Conservation (phyloP, 2,329 filamentous ascomycete genomes). For the Beauveria sp. region DNA sequence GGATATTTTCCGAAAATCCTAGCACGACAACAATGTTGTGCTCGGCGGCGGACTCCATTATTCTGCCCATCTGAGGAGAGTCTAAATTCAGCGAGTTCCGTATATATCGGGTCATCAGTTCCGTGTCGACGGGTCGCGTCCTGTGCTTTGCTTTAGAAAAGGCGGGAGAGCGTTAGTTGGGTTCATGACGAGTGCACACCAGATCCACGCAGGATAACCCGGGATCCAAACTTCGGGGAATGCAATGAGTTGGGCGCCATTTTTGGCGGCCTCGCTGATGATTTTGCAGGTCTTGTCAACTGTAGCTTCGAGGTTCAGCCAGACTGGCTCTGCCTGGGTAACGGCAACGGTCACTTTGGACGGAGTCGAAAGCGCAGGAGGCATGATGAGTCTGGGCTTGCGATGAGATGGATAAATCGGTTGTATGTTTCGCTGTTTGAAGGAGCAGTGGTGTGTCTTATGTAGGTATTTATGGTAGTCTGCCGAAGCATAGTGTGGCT, state of each 20-base stretch:
- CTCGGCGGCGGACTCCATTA: slow-evolving; percentile 38
- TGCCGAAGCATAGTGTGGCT: no score
- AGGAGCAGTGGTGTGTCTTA: no score
- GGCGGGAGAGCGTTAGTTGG: no score
- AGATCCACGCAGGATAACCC: neutral
- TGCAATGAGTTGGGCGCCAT: slow-evolving; percentile 45
- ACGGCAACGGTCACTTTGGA: slow-evolving; percentile 25
- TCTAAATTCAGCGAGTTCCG: slow-evolving; percentile 43
- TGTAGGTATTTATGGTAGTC: no score
- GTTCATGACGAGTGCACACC: no score
- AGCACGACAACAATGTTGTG: slow-evolving; percentile 46
- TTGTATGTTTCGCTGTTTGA: no score
- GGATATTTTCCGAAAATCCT: slow-evolving; percentile 46
- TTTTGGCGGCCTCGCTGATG: slow-evolving; percentile 44
- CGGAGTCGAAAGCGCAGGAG: no score
- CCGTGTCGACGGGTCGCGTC: no score
- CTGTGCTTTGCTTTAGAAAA: neutral
- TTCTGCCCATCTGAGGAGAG: slow-evolving; percentile 46
- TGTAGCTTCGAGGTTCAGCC: slow-evolving; percentile 46
- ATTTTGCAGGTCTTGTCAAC: slow-evolving; percentile 45
- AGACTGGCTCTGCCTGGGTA: slow-evolving; percentile 40
- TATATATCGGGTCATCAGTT: neutral
- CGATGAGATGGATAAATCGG: no score
- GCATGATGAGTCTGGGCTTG: no score
- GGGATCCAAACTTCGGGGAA: slow-evolving; percentile 44